Percentiles rank a stretch among this genome's conserved stretches.
Evolutionary conservation across 495 filamentous ascomycete genomes (phyloP).

Genomic region (Niebla homalea): DNA sequence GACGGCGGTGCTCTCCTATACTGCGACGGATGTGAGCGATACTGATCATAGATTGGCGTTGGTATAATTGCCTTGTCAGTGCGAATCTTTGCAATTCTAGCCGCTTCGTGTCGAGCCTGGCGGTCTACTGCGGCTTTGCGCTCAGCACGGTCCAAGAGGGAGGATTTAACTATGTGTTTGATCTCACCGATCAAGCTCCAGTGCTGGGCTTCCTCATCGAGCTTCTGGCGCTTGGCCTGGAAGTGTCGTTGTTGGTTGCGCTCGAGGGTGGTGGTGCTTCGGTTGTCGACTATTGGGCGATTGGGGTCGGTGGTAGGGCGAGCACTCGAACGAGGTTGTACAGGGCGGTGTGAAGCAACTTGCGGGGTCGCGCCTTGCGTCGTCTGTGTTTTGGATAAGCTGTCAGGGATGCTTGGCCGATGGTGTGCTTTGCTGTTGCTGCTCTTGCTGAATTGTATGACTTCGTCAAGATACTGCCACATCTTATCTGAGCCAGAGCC

Average conservation of each 20-base stretch:
- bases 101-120: neutral
- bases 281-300: neutral
- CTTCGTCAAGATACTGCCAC: conserved; percentile 6
- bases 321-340: no score
- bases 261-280: neutral
- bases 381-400: neutral
- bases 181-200: conserved; percentile 5
- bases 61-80: neutral
- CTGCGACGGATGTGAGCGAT: neutral
- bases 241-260: neutral
- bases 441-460: conserved; percentile 3
- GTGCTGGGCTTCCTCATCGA: conserved; percentile 1
- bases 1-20: neutral
- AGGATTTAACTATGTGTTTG: neutral
- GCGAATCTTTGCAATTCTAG: neutral
- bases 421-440: neutral
- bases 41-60: neutral
- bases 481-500: neutral
- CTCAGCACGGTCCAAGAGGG: neutral
- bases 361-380: neutral
- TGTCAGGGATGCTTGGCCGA: neutral
- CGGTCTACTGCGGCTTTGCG: conserved; percentile 2
- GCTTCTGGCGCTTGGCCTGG: neutral
- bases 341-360: no score
- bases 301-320: neutral